phyloP scores from a whole-genome alignment of 208 protist species.

The Trypanosoma scelopori region DNA sequence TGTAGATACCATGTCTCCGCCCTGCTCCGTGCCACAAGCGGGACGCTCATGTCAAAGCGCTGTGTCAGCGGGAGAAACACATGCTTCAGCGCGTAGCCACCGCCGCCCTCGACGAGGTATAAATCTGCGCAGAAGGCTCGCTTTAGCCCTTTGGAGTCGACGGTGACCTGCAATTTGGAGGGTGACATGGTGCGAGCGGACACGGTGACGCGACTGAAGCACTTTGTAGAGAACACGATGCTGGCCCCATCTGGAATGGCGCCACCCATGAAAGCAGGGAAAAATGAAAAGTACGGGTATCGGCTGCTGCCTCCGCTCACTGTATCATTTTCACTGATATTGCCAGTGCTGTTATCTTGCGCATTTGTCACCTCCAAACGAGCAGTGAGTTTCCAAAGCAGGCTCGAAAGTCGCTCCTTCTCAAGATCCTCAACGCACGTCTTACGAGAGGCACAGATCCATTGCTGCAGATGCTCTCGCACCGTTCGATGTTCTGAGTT shows the following conservation, averaged over 20 bases:
- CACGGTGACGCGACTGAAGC: not conserved
- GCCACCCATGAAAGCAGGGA: not conserved
- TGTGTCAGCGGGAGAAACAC: not conserved
- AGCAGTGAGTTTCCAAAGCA: not conserved
- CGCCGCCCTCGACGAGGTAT: not conserved
- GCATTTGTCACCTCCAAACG: not conserved
- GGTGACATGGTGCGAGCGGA: not conserved
- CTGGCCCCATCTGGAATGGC: not conserved
- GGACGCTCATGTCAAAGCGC: not conserved
- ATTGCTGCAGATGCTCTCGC: not conserved
- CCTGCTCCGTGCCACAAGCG: not conserved
- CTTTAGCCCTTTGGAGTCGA: not conserved
- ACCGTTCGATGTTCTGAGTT: not conserved
- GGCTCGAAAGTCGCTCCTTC: not conserved
- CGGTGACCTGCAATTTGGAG: not conserved
- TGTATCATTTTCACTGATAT: not conserved
- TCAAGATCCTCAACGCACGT: not conserved
- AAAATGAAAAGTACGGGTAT: not conserved
- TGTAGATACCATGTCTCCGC: conserved; percentile 1
- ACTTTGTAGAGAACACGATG: not conserved
- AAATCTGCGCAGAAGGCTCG: not conserved
- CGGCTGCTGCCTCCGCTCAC: not conserved
- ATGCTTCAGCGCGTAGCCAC: not conserved
- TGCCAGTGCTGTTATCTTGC: not conserved
- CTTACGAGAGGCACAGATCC: not conserved